Percentiles rank a stretch among this genome's conserved stretches.
Evolutionary conservation across 1,284 basidiomycete genomes (phyloP).

Genomic region (Termitomyces sp.): DNA sequence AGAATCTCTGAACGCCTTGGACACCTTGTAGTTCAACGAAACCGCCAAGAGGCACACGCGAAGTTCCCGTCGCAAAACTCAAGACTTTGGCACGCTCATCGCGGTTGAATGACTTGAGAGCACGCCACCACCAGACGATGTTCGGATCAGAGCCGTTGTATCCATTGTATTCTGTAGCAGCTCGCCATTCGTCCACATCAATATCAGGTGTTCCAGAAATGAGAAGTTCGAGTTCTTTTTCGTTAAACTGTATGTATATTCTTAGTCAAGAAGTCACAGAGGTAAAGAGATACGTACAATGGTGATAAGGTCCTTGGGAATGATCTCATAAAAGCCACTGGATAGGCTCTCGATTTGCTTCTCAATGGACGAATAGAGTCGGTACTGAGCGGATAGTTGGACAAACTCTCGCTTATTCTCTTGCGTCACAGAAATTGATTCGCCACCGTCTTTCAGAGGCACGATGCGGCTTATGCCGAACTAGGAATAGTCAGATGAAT

Average conservation of each 20-base stretch:
- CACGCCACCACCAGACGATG: conserved; percentile 99
- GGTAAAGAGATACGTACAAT: conserved; percentile 48
- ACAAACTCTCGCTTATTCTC: conserved; percentile 98
- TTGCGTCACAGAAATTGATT: conserved; percentile 81
- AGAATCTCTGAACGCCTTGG: conserved; percentile 93
- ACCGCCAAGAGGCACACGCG: conserved; percentile 90
- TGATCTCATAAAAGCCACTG: conserved; percentile 93
- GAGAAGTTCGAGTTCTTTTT: conserved; percentile 95
- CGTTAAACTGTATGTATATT: conserved; percentile 72
- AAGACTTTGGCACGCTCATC: conserved; percentile 94
- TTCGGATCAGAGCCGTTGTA: conserved; percentile 87
- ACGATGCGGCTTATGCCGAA: conserved; percentile 88
- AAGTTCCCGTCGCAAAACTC: conserved; percentile 95
- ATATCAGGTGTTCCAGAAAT: conserved; percentile 99
- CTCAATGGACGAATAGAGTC: conserved; percentile 91
- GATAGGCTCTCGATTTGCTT: conserved; percentile 94
- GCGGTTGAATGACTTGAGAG: conserved; percentile 94
- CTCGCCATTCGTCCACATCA: conserved; percentile 97
- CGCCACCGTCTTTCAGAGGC: conserved; percentile 81
- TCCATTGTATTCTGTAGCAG: conserved; percentile 89
- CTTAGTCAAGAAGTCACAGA: conserved; percentile 11
- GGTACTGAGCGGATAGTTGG: conserved; percentile 85
- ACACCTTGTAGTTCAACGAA: conserved; percentile 93
- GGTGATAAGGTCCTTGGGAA: conserved; percentile 79
- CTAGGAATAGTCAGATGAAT: conserved; percentile 32